A percentile compares a stretch with the other conserved stretches of the same genome.
Evolutionary conservation across 129 eudicot species (phyloP).

Genomic region (Helichrysum umbraculigerum): DNA sequence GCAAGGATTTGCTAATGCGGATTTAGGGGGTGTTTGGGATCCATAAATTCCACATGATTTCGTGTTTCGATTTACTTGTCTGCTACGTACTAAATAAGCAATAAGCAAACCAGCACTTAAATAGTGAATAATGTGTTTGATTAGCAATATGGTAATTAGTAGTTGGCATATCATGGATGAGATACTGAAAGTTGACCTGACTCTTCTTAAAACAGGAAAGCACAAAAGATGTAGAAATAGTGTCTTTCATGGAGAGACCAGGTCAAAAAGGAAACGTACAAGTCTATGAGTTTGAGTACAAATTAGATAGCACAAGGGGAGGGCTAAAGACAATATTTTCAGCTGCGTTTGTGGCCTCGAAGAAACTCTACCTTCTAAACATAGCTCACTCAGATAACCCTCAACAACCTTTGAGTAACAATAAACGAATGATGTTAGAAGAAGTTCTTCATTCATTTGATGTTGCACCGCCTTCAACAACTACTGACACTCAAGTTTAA

Average conservation of each 20-base stretch:
- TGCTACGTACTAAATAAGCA: not conserved
- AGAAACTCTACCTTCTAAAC: constrained; percentile 81
- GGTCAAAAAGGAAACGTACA: constrained; percentile 47
- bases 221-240: constrained; percentile 78
- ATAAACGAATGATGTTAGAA: constrained; percentile 51
- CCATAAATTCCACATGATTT: not conserved
- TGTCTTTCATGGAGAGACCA: constrained; percentile 61
- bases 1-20: not conserved
- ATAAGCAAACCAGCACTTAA: not conserved
- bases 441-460: constrained; percentile 86
- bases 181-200: not conserved
- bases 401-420: constrained; percentile 50
- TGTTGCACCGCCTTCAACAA: constrained; percentile 23
- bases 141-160: not conserved
- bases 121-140: not conserved
- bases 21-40: not conserved
- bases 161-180: not conserved
- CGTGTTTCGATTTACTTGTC: not conserved
- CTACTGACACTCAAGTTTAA: not conserved
- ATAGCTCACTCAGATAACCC: constrained; percentile 72
- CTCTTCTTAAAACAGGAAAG: constrained; percentile 58
- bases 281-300: constrained; percentile 85
- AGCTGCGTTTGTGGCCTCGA: constrained; percentile 81
- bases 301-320: constrained; percentile 84
- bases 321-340: constrained; percentile 81